phyloP scores from a whole-genome alignment of 805 yeast species.

The Cyberlindnera maritima region DNA sequence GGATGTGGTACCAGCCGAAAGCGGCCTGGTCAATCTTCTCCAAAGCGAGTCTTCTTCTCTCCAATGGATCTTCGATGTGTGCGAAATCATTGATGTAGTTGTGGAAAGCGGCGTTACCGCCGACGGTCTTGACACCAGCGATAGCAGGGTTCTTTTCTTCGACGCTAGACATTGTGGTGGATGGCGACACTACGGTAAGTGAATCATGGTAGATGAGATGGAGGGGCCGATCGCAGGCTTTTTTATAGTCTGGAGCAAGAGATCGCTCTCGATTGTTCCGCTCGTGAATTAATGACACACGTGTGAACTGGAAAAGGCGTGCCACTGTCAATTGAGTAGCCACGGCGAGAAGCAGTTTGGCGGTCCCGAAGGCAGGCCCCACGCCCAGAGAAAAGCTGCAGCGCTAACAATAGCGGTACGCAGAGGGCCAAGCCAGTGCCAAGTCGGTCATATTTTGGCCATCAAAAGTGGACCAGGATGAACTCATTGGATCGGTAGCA shows the following conservation, averaged over 20 bases:
- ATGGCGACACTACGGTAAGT: neutral
- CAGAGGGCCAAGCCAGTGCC: neutral
- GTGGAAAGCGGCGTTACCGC: slow-evolving; percentile 88
- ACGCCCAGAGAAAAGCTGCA: neutral
- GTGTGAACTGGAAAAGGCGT: neutral
- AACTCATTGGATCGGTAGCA: too few relatives aligned
- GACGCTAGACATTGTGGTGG: slow-evolving; percentile 1
- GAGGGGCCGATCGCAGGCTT: neutral
- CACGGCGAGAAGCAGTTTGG: too few relatives aligned
- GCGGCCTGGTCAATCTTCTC: slow-evolving; percentile 78
- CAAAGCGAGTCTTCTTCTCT: slow-evolving; percentile 81
- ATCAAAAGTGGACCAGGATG: neutral
- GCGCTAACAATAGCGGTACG: neutral
- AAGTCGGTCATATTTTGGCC: too few relatives aligned
- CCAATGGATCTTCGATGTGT: slow-evolving; percentile 79
- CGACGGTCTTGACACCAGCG: slow-evolving; percentile 42
- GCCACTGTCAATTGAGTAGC: too few relatives aligned
- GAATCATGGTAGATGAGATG: neutral
- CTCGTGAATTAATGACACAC: slow-evolving; percentile 6
- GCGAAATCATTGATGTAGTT: slow-evolving; percentile 78
- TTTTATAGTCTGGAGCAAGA: neutral
- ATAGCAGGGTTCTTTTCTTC: slow-evolving; percentile 25
- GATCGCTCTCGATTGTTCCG: neutral
- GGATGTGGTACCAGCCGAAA: slow-evolving; percentile 80
- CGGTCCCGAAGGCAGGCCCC: neutral